Conservation (phyloP, 2,329 filamentous ascomycete species). For the Macrophomina pseudophaseolina region DNA sequence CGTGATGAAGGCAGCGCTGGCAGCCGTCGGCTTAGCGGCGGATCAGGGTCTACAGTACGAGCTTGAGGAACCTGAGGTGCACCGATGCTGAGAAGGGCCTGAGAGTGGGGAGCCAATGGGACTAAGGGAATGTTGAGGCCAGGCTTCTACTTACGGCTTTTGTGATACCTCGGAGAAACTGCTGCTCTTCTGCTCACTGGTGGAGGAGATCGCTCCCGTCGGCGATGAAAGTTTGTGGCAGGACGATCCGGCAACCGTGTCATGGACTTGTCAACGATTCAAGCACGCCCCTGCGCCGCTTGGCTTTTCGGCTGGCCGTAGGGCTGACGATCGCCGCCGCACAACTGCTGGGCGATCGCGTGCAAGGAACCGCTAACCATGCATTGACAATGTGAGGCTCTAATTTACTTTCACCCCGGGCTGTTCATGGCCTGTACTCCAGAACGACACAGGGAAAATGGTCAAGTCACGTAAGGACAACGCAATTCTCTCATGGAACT, state of each 20-base stretch:
- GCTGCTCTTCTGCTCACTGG: background rate
- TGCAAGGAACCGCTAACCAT: slow-evolving; percentile 6
- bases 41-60: background rate
- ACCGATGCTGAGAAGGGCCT: background rate
- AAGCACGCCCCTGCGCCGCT: slow-evolving; percentile 21
- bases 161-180: slow-evolving; percentile 11
- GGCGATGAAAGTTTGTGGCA: slow-evolving; percentile 14
- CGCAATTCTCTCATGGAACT: slow-evolving; percentile 17
- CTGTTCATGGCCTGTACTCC: background rate
- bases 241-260: slow-evolving; percentile 26
- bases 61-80: background rate
- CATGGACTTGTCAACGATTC: slow-evolving; percentile 24
- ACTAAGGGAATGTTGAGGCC: background rate
- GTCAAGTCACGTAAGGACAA: background rate
- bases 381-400: background rate
- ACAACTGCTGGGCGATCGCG: slow-evolving; percentile 20
- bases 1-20: background rate
- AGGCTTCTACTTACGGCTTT: background rate
- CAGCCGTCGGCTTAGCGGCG: background rate
- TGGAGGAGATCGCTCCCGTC: background rate
- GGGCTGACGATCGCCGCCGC: slow-evolving; percentile 25
- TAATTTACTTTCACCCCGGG: background rate
- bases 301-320: slow-evolving; percentile 23
- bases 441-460: background rate
- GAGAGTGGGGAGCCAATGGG: background rate